Conservation (phyloP, 495 filamentous ascomycete species). For the Xylaria intraflava region DNA sequence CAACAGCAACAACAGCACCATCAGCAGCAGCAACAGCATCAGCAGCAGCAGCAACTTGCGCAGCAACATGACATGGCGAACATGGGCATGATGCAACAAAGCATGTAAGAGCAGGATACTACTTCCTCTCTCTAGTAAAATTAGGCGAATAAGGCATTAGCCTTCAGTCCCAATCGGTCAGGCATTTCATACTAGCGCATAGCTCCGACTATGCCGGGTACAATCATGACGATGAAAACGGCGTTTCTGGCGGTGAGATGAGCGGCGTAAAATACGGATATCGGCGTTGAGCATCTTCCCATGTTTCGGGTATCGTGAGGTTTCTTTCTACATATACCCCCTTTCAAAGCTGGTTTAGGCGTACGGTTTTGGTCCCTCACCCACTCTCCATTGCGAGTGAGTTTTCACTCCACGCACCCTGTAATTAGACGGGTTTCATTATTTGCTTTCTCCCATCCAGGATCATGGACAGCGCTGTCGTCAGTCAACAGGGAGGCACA, state of each 20-base stretch:
- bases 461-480: not conserved
- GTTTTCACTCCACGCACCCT: not conserved
- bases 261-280: not conserved
- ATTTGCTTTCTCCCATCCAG: not conserved
- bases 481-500: not conserved
- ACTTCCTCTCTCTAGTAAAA: not conserved
- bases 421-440: not conserved
- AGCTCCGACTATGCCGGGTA: not conserved
- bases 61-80: slow-evolving; percentile 28
- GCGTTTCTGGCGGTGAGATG: not conserved
- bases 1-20: slow-evolving; percentile 36
- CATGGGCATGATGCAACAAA: slow-evolving; percentile 34
- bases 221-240: not conserved
- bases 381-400: not conserved
- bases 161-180: not conserved
- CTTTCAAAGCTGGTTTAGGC: not conserved
- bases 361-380: not conserved
- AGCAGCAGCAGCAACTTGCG: slow-evolving; percentile 27
- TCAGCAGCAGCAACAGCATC: slow-evolving; percentile 26
- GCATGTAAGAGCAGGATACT: slow-evolving; percentile 13
- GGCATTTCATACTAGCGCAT: not conserved
- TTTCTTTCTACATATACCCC: slow-evolving; percentile 9
- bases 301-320: not conserved
- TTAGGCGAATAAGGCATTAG: not conserved
- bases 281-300: slow-evolving; percentile 1